A percentile compares a stretch with the other conserved stretches of the same genome.
Evolutionary conservation across 495 filamentous ascomycete genomes (phyloP).

Genomic region (Penicillium alfredii): DNA sequence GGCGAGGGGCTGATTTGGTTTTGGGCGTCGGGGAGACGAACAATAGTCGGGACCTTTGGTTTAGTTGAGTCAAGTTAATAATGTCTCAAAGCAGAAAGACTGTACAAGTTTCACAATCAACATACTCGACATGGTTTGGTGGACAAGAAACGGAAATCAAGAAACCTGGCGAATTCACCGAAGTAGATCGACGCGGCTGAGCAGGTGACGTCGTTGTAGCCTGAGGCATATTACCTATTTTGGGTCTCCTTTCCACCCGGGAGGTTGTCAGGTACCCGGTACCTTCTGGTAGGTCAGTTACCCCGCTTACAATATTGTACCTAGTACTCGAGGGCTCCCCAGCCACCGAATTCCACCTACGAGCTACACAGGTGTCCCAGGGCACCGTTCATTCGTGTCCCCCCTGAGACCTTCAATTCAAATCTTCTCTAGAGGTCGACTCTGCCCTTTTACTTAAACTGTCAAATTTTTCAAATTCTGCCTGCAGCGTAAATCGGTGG

Average conservation of each 20-base stretch:
- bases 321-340: too few relatives aligned
- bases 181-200: too few relatives aligned
- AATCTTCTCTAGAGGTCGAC: not conserved
- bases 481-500: conserved; percentile 23
- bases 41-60: conserved; percentile 20
- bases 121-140: conserved; percentile 23
- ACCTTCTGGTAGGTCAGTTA: conserved; percentile 5
- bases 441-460: too few relatives aligned
- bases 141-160: not conserved
- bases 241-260: conserved; percentile 2
- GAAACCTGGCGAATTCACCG: not conserved
- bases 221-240: conserved; percentile 4
- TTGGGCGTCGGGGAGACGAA: conserved; percentile 2
- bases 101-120: not conserved
- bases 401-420: not conserved
- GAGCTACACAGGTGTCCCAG: conserved; percentile 1
- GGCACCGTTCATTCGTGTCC: conserved; percentile 1
- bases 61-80: conserved; percentile 1
- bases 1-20: not conserved
- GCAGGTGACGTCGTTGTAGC: conserved; percentile 19
- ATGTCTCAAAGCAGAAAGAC: not conserved
- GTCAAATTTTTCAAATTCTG: conserved; percentile 1
- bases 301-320: not conserved
- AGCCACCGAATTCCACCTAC: conserved; percentile 1
- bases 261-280: conserved; percentile 8